phyloP scores from a whole-genome alignment of 306 rosid genomes.

The Calophaca sinica region DNA sequence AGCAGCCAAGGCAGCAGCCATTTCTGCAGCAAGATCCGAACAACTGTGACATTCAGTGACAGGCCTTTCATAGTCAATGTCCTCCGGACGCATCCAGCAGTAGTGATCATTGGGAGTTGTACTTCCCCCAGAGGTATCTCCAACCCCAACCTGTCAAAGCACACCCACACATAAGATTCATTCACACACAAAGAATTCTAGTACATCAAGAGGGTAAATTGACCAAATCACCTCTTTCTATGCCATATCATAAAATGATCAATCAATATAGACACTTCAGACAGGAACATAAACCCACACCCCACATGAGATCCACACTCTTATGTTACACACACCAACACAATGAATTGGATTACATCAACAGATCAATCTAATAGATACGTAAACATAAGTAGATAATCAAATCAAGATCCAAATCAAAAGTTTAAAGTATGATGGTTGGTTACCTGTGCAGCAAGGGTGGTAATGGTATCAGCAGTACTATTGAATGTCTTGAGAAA shows the following conservation, averaged over 20 bases:
- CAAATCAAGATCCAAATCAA: no score
- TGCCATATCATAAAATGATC: not conserved
- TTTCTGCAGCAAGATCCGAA: conserved; percentile 92
- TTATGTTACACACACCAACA: not conserved
- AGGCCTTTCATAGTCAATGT: conserved; percentile 88
- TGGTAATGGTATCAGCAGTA: conserved; percentile 74
- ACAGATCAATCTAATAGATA: not conserved
- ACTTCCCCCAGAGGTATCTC: conserved; percentile 83
- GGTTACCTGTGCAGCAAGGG: conserved; percentile 74
- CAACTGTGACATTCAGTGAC: conserved; percentile 66
- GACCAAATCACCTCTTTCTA: not conserved
- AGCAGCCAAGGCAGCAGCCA: conserved; percentile 95
- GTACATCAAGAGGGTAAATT: conserved; percentile 3
- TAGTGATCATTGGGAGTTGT: conserved; percentile 87
- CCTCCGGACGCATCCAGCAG: conserved; percentile 99
- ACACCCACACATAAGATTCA: conserved; percentile 21
- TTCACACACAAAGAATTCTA: not conserved
- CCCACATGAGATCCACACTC: not conserved
- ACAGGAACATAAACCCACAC: not conserved
- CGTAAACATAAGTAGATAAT: no score
- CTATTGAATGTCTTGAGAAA: conserved; percentile 90
- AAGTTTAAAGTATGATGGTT: not conserved
- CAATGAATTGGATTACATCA: not conserved
- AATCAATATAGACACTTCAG: not conserved
- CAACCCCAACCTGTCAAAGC: conserved; percentile 74